Evolutionary conservation across 1,284 basidiomycete genomes (phyloP), one percentile per base, ranked within the genome.

Genomic region (Malassezia vespertilionis): DNA sequence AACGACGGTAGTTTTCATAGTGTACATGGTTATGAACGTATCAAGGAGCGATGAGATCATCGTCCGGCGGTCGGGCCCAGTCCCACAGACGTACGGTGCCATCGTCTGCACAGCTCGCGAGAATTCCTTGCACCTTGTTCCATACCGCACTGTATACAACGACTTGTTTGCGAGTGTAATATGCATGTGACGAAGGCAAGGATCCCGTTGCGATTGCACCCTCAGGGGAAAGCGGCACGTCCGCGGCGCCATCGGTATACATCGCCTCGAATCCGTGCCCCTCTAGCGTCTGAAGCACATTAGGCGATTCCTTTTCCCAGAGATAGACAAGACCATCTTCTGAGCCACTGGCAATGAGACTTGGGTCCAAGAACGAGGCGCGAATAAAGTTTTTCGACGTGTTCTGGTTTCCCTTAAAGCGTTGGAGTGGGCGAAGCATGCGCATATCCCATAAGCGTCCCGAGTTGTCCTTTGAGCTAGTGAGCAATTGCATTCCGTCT

Each of bases 331-430:
- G 33, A 2, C 68, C 68, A 40, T 71, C 74, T 47, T 76, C 75
- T 2, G 71, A 73, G 0, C 75, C 75, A 22, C 71, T 67, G 2
- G 75, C 65, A 23, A 76, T 58, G 38, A 75, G 60, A 10, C 65
- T 67, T 11, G 72, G 64, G 30, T 71, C 65, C 0, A 72, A 72
- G 51, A 76, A 76, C 14, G 63, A 57, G 22, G 69, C 69, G 6
- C 74, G 66, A 36, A 76, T 72, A 31, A 76, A 72, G 63, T 75
- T 76, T 53, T 75, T 74, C 18, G 73, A 73, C 9, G 75, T 75
- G 53, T 76, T 76, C 54, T 75, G 74, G 48, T 75, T 73, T 0
- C 74, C 74, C 21, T 72, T 75, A 60, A 75, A 76, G 3, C 75
- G 58, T 41, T 73, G 72, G 4, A 75, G 53, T 21, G 72, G 73